Base-by-base conservation (phyloP, 192 early-diverging fungal genomes). In the Spizellomyces punctatus region DNA sequence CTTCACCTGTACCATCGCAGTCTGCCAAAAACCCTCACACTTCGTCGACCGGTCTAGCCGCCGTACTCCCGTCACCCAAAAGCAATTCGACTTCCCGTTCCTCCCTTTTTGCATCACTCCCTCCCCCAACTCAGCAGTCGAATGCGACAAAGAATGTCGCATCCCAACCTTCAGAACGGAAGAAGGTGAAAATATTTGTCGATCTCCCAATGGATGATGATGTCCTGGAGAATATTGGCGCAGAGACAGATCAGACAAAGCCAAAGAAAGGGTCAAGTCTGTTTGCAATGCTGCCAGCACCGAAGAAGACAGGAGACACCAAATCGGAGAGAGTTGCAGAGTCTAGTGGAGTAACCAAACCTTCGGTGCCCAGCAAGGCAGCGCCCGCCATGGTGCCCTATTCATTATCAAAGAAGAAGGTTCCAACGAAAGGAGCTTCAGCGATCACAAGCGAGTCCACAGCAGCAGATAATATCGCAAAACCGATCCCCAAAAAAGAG, bases 101-200 rank as follows among this genome's bases (percentile, higher is more conserved):
- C 19, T 71, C 69, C n/a, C 59, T 71, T 5, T 71, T 71, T 36
- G 22, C 45, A 9, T 16, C 69, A 43, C 60, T 71, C 17, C 71
- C 71, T 9, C 62, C 63, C 7, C 71, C 71, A 4, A 69, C 56
- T 46, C n/a, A 10, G 19, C 60, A 60, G 12, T 19, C 5, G 16
- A 12, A 21, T 64, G 19, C 69, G 46, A 27, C 46, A 17, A 22
- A 44, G n/a, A 62, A 17, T 54, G 6, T 14, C 10, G 61, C 1
- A 9, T 46, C 17, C 36, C 17, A 43, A 44, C 44, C 14, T 4
- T 12, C 22, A 0, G 17, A 63, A 62, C 58, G 56, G 48, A 67
- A 75, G 47, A 67, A 63, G 50, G 57, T 75, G 58, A 56, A 75
- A 57, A 75, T 75, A 49, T 75, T 49, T 52, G 73, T 75, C 43